Evolutionary conservation across 2,329 filamentous ascomycete genomes (phyloP).

Genomic region (Nemania serpens): DNA sequence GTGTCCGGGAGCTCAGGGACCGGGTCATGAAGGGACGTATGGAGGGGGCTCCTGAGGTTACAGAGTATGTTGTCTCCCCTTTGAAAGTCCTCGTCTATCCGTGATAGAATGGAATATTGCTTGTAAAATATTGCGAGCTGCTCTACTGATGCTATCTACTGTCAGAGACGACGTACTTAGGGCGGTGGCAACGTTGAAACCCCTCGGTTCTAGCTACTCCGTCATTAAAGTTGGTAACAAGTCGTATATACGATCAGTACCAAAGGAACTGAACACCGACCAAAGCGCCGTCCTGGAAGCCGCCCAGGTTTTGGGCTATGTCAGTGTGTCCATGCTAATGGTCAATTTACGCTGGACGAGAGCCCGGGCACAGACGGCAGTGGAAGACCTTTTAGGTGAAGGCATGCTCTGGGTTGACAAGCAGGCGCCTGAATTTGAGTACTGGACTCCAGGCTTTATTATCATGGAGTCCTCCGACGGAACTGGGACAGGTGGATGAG

Average conservation of each 20-base stretch:
- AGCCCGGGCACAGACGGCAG: slow-evolving; percentile 82
- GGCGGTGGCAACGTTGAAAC: slow-evolving; percentile 83
- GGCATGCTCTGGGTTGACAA: slow-evolving; percentile 94
- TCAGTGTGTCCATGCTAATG: slow-evolving; percentile 87
- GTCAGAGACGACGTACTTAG: slow-evolving; percentile 82
- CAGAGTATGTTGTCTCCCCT: slow-evolving; percentile 61
- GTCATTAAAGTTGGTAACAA: slow-evolving; percentile 83
- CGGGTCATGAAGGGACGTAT: slow-evolving; percentile 73
- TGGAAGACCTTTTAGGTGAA: slow-evolving; percentile 87
- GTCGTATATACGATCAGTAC: slow-evolving; percentile 88
- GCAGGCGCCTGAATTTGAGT: slow-evolving; percentile 85
- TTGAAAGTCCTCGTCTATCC: too few species aligned
- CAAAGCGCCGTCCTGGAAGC: slow-evolving; percentile 92
- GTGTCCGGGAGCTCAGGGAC: slow-evolving; percentile 78
- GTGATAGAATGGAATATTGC: not conserved
- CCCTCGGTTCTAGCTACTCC: slow-evolving; percentile 85
- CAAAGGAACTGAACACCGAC: slow-evolving; percentile 93
- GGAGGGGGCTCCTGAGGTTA: slow-evolving; percentile 78
- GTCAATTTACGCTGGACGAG: slow-evolving; percentile 85
- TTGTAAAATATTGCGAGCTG: not conserved
- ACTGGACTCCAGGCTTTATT: slow-evolving; percentile 86
- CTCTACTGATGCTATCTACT: not conserved
- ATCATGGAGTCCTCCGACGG: slow-evolving; percentile 34
- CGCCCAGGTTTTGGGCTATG: slow-evolving; percentile 85
- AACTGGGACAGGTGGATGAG: slow-evolving; percentile 30